Percentiles rank a stretch among this genome's conserved stretches.
These are phyloP conservation scores for Cnidoscolus chayamansa DNA, from an alignment of 441 rosid genomes.

Conservation along the genomic window DNA sequence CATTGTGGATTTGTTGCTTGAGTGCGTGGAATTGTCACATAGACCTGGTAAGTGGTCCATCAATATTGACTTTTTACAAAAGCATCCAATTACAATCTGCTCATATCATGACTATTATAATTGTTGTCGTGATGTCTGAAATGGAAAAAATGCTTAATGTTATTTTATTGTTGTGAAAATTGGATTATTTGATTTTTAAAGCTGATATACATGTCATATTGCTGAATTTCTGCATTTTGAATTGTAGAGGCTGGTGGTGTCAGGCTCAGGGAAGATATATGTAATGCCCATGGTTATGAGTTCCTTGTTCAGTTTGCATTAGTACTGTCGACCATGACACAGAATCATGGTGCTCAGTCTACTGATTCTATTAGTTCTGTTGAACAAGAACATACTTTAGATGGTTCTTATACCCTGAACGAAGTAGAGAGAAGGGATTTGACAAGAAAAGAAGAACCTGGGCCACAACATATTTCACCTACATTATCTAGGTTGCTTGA, in stretches of 20 bases:
- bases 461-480: constrained; percentile 58
- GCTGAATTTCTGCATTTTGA: constrained; percentile 43
- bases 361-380: constrained; percentile 38
- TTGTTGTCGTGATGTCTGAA: constrained; percentile 15
- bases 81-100: constrained; percentile 3
- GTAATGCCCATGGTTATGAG: constrained; percentile 99
- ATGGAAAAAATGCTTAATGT: neutral
- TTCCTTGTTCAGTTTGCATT: constrained; percentile 98
- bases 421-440: constrained; percentile 25
- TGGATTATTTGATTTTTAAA: neutral
- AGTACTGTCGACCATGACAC: constrained; percentile 68
- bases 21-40: constrained; percentile 94
- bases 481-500: constrained; percentile 93
- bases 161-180: constrained; percentile 3
- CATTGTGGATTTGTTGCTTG: constrained; percentile 97
- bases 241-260: constrained; percentile 88
- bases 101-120: constrained; percentile 1
- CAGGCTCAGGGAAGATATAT: constrained; percentile 97
- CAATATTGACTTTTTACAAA: constrained; percentile 10
- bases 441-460: constrained; percentile 39
- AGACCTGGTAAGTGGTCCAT: constrained; percentile 74
- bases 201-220: constrained; percentile 13
- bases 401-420: constrained; percentile 38
- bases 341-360: constrained; percentile 38
- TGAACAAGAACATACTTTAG: constrained; percentile 34